Base-by-base conservation (phyloP, 176 grass and related monocot species). In the Eragrostis nindensis region DNA sequence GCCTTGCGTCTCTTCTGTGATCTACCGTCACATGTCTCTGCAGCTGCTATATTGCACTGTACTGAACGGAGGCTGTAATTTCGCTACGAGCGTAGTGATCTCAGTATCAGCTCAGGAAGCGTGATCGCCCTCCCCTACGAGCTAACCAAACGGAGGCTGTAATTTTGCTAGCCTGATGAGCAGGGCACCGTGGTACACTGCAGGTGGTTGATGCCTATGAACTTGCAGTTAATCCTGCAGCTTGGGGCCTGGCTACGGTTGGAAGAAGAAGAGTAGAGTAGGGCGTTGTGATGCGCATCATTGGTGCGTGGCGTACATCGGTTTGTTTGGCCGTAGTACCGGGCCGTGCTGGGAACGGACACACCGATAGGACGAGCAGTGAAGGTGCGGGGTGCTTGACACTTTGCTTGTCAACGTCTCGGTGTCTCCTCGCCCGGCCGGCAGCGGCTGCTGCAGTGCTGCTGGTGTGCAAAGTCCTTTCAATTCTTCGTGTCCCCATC, bases 371-470 rank as follows among this genome's bases (percentile, higher is more conserved):
- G 50, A 41, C 52, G 45, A 6, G 39, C 1, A 19, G 21, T 1
- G 62, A 29, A 38, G 61, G 4, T 48, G 24, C 50, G 50, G 40
- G 66, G 26, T 48, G 24, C 50, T 16, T 25, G 32, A 36, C 14
- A 65, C 40, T 73, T n/a, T 73, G 59, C 41, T 72, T 73, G 73
- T 62, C 86, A 17, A 25, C 38, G 64, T 70, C 32, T 36, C 71
- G 2, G 32, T 39, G 55, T 71, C 17, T 15, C 25, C 18, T 52
- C 30, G 60, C 22, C 24, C 56, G 1, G 11, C 12, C 38, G 12
- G 30, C 54, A 70, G 18, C 43, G 7, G 10, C 15, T 25, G 41
- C 2, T 14, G 62, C n/a, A n/a, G n/a, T n/a, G n/a, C n/a, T n/a
- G 22, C 76, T 60, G 57, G 16, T 38, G 41, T 44, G 26, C n/a